Percentiles rank a stretch among this genome's conserved stretches.
Evolutionary conservation across 768 basidiomycete species (phyloP).

Genomic region (Glaciozyma martinii): DNA sequence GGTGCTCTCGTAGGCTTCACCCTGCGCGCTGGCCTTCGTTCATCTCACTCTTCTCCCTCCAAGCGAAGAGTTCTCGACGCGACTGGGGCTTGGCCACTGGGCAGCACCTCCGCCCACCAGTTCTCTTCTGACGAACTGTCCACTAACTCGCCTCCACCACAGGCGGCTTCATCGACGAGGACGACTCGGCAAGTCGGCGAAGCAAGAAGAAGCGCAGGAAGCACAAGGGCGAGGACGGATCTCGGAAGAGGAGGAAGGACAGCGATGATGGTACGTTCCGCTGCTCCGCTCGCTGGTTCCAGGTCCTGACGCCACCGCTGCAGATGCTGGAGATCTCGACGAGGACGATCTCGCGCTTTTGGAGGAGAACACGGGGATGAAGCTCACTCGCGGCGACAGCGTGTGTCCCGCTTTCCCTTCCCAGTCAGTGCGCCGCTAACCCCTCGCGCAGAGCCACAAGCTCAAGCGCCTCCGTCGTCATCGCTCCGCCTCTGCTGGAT

Average conservation of each 20-base stretch:
- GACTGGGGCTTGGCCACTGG: not conserved
- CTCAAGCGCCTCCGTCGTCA: conserved; percentile 67
- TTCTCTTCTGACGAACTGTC: not conserved
- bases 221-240: conserved; percentile 6
- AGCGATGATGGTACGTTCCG: conserved; percentile 16
- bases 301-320: not conserved
- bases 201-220: conserved; percentile 20
- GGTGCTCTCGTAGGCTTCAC: too few relatives aligned
- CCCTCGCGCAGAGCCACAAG: conserved; percentile 44
- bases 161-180: conserved; percentile 31
- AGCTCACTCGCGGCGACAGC: conserved; percentile 10
- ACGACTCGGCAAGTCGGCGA: conserved; percentile 7
- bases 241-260: conserved; percentile 14
- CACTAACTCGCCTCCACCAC: not conserved
- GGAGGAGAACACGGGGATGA: conserved; percentile 72
- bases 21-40: too few relatives aligned
- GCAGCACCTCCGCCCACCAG: not conserved
- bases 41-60: too few relatives aligned
- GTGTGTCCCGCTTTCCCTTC: not conserved
- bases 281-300: not conserved
- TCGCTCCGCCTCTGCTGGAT: conserved; percentile 52
- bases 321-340: conserved; percentile 48
- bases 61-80: too few relatives aligned
- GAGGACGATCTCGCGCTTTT: conserved; percentile 78
- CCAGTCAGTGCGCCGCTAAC: not conserved